These are phyloP conservation scores for Lentinula boryana DNA, from an alignment of 768 basidiomycete species.

Conservation along the genomic window DNA sequence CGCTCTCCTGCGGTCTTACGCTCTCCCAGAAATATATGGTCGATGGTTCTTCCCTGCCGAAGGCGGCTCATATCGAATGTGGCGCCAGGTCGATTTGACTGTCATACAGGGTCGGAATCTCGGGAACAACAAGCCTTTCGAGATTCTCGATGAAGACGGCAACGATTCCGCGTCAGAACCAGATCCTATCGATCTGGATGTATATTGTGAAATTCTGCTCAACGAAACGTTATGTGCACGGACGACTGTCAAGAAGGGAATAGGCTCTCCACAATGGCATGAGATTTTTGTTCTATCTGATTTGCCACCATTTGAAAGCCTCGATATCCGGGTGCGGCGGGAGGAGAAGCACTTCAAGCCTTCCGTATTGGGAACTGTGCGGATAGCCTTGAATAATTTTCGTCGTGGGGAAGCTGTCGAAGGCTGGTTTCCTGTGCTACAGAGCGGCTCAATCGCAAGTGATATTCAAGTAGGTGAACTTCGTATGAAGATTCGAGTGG, in stretches of 20 bases:
- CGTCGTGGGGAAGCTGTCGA: slow-evolving; percentile 69
- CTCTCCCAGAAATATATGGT: slow-evolving; percentile 76
- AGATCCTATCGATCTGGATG: slow-evolving; percentile 59
- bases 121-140: slow-evolving; percentile 40
- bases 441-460: slow-evolving; percentile 36
- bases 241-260: slow-evolving; percentile 66
- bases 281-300: slow-evolving; percentile 72
- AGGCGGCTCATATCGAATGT: slow-evolving; percentile 82
- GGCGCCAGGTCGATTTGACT: slow-evolving; percentile 73
- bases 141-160: slow-evolving; percentile 19
- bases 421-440: slow-evolving; percentile 80
- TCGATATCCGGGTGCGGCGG: slow-evolving; percentile 64
- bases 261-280: slow-evolving; percentile 74
- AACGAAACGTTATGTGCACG: slow-evolving; percentile 65
- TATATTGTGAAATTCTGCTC: slow-evolving; percentile 75
- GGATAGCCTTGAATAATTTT: slow-evolving; percentile 64
- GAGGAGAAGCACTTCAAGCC: slow-evolving; percentile 63
- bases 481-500: slow-evolving; percentile 63
- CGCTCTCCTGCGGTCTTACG: slow-evolving; percentile 74
- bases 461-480: slow-evolving; percentile 71
- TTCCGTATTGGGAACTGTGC: slow-evolving; percentile 49
- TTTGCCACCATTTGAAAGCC: slow-evolving; percentile 69
- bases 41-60: slow-evolving; percentile 45
- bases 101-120: slow-evolving; percentile 73
- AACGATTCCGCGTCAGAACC: slow-evolving; percentile 28